A percentile compares a stretch with the other conserved stretches of the same genome.
These are phyloP conservation scores for Bipolaris sorokiniana DNA, from an alignment of 2,329 filamentous ascomycete species.

Conservation along the genomic window DNA sequence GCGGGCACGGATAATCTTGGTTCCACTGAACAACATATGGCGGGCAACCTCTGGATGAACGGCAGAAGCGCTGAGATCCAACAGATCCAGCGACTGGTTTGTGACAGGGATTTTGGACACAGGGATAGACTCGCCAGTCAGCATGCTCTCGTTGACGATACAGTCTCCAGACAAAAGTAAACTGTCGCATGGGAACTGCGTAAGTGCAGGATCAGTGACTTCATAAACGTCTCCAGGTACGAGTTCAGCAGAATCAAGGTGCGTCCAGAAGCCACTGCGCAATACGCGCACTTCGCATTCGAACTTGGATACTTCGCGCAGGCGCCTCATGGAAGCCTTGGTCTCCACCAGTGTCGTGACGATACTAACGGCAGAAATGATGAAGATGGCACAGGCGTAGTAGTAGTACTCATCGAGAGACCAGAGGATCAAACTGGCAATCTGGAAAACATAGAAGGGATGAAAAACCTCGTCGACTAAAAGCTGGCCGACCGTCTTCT, in stretches of 20 bases:
- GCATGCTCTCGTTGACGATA: slow-evolving; percentile 99
- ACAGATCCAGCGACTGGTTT: slow-evolving; percentile 74
- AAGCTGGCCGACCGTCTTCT: slow-evolving; percentile 82
- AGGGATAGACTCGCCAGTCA: slow-evolving; percentile 95
- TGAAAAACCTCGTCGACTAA: slow-evolving; percentile 95
- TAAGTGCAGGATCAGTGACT: slow-evolving; percentile 88
- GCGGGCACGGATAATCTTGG: slow-evolving; percentile 89
- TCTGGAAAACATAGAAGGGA: slow-evolving; percentile 97
- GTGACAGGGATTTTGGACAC: slow-evolving; percentile 89
- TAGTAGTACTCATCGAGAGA: slow-evolving; percentile 97
- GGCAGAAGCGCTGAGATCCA: slow-evolving; percentile 81
- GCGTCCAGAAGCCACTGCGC: slow-evolving; percentile 93
- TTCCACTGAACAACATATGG: slow-evolving; percentile 92
- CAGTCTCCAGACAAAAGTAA: slow-evolving; percentile 90
- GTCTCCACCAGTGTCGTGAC: slow-evolving; percentile 89
- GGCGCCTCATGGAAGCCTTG: slow-evolving; percentile 84
- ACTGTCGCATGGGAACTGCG: slow-evolving; percentile 90
- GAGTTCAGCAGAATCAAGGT: slow-evolving; percentile 82
- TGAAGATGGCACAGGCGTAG: slow-evolving; percentile 91
- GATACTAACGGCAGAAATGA: slow-evolving; percentile 94
- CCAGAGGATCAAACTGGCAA: slow-evolving; percentile 93
- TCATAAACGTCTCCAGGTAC: slow-evolving; percentile 97
- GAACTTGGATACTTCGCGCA: slow-evolving; percentile 90
- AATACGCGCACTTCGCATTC: slow-evolving; percentile 95
- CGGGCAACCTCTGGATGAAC: slow-evolving; percentile 83